Conservation (phyloP, 129 eudicot species). For the Ambrosia artemisiifolia region DNA sequence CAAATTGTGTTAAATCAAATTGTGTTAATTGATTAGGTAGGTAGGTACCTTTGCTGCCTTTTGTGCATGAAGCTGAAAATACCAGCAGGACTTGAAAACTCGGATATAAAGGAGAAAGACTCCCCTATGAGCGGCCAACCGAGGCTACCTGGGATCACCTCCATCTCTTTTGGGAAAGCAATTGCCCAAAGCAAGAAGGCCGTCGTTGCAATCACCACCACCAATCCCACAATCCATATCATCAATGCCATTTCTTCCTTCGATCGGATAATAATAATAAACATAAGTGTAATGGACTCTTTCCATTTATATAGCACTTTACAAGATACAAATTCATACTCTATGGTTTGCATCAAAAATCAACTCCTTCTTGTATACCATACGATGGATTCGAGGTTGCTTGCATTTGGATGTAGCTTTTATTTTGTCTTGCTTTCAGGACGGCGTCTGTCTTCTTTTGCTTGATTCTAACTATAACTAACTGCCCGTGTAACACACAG, state of each 20-base stretch:
- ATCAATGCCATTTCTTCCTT: constrained; percentile 26
- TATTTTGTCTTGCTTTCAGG: not conserved
- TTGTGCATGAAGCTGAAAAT: constrained; percentile 64
- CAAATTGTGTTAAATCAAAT: not conserved
- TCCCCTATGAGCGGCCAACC: constrained; percentile 83
- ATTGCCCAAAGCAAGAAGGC: constrained; percentile 25
- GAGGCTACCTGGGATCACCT: constrained; percentile 60
- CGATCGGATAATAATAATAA: not conserved
- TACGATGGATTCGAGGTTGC: not conserved
- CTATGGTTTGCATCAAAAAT: not conserved
- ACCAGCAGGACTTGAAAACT: constrained; percentile 69
- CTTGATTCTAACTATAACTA: too few species aligned
- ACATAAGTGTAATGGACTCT: not conserved
- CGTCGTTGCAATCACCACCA: constrained; percentile 11
- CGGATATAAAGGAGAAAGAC: constrained; percentile 57
- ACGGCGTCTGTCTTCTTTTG: too few species aligned
- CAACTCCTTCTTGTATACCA: not conserved
- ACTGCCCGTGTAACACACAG: too few species aligned
- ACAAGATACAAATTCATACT: not conserved
- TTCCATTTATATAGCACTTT: not conserved
- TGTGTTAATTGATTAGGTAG: constrained; percentile 2
- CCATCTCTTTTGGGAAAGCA: constrained; percentile 56
- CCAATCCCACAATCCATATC: constrained; percentile 26
- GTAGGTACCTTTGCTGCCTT: constrained; percentile 72
- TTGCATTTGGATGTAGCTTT: not conserved